Conservation (phyloP, 2,329 filamentous ascomycete genomes). For the Gnomoniopsis smithogilvyi region DNA sequence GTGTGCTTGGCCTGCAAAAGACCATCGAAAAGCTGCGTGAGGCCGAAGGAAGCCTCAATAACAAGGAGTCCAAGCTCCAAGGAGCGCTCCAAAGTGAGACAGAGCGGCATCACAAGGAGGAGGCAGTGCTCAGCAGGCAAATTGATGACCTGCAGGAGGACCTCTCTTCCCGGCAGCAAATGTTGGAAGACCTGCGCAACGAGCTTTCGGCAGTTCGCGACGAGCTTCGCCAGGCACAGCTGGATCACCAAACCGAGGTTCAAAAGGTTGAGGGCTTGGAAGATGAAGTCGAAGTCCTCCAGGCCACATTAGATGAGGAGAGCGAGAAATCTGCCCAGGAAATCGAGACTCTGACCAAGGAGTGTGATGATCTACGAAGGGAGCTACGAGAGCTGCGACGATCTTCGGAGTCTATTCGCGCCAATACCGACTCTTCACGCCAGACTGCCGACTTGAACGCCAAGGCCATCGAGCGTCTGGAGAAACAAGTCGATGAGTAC, state of each 20-base stretch:
- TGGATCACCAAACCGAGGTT: conserved; percentile 58
- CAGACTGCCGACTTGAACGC: conserved; percentile 32
- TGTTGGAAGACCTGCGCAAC: conserved; percentile 61
- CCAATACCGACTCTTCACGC: conserved; percentile 28
- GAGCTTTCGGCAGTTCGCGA: conserved; percentile 66
- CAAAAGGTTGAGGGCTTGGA: conserved; percentile 68
- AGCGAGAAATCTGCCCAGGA: conserved; percentile 54
- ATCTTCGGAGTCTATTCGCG: conserved; percentile 26
- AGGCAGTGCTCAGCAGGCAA: conserved; percentile 67
- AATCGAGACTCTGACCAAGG: conserved; percentile 40
- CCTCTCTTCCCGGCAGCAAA: conserved; percentile 62
- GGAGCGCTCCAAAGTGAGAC: conserved; percentile 68
- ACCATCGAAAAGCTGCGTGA: conserved; percentile 69
- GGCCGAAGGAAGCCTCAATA: conserved; percentile 63
- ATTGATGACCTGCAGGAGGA: conserved; percentile 72
- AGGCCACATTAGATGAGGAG: conserved; percentile 63
- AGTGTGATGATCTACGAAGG: conserved; percentile 40
- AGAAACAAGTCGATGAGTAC: conserved; percentile 54
- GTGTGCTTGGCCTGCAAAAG: conserved; percentile 63
- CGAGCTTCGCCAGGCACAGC: conserved; percentile 65
- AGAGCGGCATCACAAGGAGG: conserved; percentile 69
- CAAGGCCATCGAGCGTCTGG: conserved; percentile 48
- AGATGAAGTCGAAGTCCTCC: conserved; percentile 73
- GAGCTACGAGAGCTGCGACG: conserved; percentile 37
- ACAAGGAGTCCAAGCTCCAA: conserved; percentile 65